Evolutionary conservation across 345 rosid species (phyloP).

Genomic region (Linum trigynum): DNA sequence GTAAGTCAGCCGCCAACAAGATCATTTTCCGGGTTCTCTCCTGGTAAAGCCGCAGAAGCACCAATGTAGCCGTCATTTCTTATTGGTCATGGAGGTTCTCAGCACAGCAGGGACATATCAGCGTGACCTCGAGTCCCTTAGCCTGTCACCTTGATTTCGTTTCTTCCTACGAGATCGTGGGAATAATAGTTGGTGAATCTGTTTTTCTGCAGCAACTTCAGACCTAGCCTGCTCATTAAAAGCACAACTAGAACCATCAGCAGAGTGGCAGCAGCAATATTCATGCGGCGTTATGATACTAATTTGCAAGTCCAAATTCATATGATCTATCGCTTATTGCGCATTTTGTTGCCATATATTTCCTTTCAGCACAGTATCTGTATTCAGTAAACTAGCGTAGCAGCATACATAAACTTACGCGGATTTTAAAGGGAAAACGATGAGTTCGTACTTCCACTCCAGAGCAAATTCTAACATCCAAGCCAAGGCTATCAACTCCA

Average conservation of each 20-base stretch:
- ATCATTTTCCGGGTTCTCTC: not conserved
- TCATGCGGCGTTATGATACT: not conserved
- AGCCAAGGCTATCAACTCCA: conserved; percentile 84
- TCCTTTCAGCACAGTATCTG: not conserved
- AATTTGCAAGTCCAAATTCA: not conserved
- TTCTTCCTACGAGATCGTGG: conserved; percentile 79
- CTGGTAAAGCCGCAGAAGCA: not conserved
- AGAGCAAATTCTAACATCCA: conserved; percentile 69
- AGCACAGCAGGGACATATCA: conserved; percentile 9
- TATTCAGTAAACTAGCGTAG: not conserved
- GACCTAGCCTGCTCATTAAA: conserved; percentile 47
- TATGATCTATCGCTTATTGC: not conserved
- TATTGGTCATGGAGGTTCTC: not conserved
- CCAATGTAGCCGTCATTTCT: not conserved
- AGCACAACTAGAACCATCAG: not conserved
- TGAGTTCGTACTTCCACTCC: conserved; percentile 73
- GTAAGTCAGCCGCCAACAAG: no score
- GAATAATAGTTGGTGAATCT: conserved; percentile 69
- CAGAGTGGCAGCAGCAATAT: not conserved
- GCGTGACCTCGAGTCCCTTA: conserved; percentile 16
- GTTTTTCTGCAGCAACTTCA: conserved; percentile 73
- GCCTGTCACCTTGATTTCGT: conserved; percentile 23
- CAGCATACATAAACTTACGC: conserved; percentile 31
- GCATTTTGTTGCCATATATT: not conserved
- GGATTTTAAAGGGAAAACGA: conserved; percentile 81